phyloP scores from a whole-genome alignment of 1,139 yeast species.

The Protomyces pachydermus region DNA sequence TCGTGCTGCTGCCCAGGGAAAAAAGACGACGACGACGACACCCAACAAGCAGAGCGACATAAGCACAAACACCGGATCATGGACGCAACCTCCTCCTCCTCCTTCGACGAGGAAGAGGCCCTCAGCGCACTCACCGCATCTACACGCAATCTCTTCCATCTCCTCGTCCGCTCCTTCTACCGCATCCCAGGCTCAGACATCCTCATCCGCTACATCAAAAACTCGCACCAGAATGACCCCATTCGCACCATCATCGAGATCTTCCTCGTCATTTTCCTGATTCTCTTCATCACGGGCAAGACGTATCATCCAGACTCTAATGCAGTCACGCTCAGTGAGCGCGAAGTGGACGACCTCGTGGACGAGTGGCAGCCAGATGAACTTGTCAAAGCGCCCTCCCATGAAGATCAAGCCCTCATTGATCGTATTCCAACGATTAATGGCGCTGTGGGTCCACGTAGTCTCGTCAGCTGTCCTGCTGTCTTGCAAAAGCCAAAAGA shows the following conservation, averaged over 20 bases:
- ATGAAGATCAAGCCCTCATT: slow-evolving; percentile 58
- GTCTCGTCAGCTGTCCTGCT: slow-evolving; percentile 38
- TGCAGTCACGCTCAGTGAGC: slow-evolving; percentile 56
- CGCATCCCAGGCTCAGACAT: slow-evolving; percentile 75
- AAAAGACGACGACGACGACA: too few species aligned
- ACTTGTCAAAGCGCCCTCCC: slow-evolving; percentile 53
- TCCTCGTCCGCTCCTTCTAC: slow-evolving; percentile 7
- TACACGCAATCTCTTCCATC: slow-evolving; percentile 17
- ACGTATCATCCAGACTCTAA: slow-evolving; percentile 74
- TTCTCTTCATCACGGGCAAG: slow-evolving; percentile 74
- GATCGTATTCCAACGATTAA: slow-evolving; percentile 58
- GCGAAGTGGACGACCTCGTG: slow-evolving; percentile 75
- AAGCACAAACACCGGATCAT: too few species aligned
- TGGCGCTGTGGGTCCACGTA: slow-evolving; percentile 49
- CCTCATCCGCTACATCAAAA: slow-evolving; percentile 67
- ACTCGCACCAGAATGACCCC: slow-evolving; percentile 94
- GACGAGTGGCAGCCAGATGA: slow-evolving; percentile 92
- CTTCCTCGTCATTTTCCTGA: slow-evolving; percentile 72
- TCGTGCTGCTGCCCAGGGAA: too few species aligned
- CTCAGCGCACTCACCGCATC: slow-evolving; percentile 12
- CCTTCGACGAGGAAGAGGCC: slow-evolving; percentile 19
- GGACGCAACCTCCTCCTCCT: not conserved
- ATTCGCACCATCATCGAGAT: slow-evolving; percentile 79
- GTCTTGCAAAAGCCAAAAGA: slow-evolving; percentile 29
- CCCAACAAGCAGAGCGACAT: too few species aligned